These are phyloP conservation scores for Cavenderia fasciculata DNA, from an alignment of 78 protist species.

Conservation along the genomic window DNA sequence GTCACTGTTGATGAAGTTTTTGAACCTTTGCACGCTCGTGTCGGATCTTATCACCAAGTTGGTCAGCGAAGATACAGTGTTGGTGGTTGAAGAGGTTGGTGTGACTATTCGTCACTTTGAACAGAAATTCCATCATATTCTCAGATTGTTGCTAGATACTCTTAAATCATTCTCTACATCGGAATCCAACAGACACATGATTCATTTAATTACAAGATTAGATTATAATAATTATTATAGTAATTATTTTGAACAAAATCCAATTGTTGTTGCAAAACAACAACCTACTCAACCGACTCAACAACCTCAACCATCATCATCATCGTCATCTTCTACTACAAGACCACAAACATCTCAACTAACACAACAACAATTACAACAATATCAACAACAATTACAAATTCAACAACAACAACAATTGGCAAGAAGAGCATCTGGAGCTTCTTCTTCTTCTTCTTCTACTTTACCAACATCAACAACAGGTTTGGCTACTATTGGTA, in stretches of 20 bases:
- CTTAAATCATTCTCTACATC: constrained; percentile 48
- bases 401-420: background rate
- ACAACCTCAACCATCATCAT: constrained; percentile 27
- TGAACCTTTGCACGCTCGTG: constrained; percentile 31
- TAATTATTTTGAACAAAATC: constrained; percentile 45
- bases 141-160: constrained; percentile 38
- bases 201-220: constrained; percentile 50
- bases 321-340: background rate
- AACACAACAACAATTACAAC: background rate
- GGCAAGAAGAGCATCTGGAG: background rate
- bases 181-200: constrained; percentile 70
- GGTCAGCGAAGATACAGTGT: background rate
- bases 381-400: background rate
- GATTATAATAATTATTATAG: constrained; percentile 64
- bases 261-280: background rate
- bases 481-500: background rate
- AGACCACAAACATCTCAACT: background rate
- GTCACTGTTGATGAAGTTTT: constrained; percentile 40
- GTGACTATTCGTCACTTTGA: constrained; percentile 25
- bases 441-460: background rate
- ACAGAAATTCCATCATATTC: constrained; percentile 18
- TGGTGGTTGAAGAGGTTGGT: background rate
- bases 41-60: constrained; percentile 31
- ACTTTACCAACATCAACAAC: background rate
- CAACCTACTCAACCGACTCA: constrained; percentile 4